These are phyloP conservation scores for Tetracentron sinense DNA, from an alignment of 164 flowering plant genomes.

Conservation along the genomic window DNA sequence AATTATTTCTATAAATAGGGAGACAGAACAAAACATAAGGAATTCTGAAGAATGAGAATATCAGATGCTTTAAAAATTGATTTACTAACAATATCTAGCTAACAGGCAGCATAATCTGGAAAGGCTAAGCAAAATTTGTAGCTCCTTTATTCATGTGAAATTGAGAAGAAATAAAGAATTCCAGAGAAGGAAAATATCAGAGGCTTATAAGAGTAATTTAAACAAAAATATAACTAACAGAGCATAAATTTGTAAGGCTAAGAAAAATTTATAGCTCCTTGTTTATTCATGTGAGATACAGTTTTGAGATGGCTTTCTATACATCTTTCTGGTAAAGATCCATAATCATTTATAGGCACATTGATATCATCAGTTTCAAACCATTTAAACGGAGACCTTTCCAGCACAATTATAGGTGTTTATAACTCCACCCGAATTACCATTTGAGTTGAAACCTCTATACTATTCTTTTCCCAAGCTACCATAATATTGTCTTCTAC, in stretches of 20 bases:
- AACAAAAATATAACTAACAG: background rate
- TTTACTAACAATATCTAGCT: background rate
- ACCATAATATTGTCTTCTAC: too few relatives aligned
- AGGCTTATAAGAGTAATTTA: too few relatives aligned
- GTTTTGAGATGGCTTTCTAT: too few relatives aligned
- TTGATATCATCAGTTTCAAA: too few relatives aligned
- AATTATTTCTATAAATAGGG: background rate
- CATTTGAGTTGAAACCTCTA: too few relatives aligned
- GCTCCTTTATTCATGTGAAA: too few relatives aligned
- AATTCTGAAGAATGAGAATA: background rate
- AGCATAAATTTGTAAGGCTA: background rate
- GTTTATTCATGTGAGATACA: background rate
- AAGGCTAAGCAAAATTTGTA: background rate
- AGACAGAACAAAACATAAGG: background rate
- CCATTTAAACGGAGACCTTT: too few relatives aligned
- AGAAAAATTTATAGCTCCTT: background rate
- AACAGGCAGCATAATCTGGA: background rate
- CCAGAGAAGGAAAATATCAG: background rate
- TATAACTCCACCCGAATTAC: too few relatives aligned
- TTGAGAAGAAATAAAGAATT: too few relatives aligned
- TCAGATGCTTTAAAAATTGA: background rate
- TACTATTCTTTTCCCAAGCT: too few relatives aligned
- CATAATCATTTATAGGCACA: background rate
- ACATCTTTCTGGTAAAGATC: too few relatives aligned
- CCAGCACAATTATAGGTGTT: too few relatives aligned